Base-by-base conservation (phyloP, 83 land plant genomes). In the Thuja plicata region DNA sequence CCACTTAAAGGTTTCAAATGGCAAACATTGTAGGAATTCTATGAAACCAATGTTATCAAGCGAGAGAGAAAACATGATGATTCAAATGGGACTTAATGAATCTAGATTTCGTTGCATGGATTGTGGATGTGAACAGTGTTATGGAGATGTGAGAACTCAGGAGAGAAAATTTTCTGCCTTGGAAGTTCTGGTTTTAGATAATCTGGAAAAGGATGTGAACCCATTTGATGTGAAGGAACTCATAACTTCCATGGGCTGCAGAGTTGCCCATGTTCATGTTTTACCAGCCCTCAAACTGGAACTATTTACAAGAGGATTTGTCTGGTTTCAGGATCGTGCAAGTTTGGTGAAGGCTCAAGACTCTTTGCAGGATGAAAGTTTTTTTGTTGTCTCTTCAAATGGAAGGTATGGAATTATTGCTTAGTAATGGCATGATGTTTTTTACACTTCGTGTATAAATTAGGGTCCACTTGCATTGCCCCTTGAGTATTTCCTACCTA, bases 251-350 rank as follows among this genome's bases (percentile, higher is more conserved):
- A 45, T 82, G 85, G 52, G 27, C 27, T 45, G 52, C 50, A n/a
- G 15, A 45, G 50, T 45, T 82, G 30, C 46, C 27, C 35, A n/a
- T 6, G 85, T 45, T 82, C 27, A 45, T 45, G 46, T 82, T 82
- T 46, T 82, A 1, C 85, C 85, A 46, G 27, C 27, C 50, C 85
- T 43, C 30, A 43, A 82, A 43, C 27, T 82, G 41, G 85, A 82
- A 82, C 48, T n/a, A 0, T n/a, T 82, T 82, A 82, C 85, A n/a
- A 82, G 52, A 82, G 35, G 54, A 2, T 82, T 82, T 45, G 54
- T n/a, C 0, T 82, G 85, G 85, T 82, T 82, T 24, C 48, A 82
- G 46, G 85, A 82, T 82, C 85, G 24, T n/a, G 50, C 85, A 46
- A 82, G 54, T 82, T n/a, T 82, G 85, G 46, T 82, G 85, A 82